These are phyloP conservation scores for Microascus cirrosus DNA, from an alignment of 2,329 filamentous ascomycete genomes.

Conservation along the genomic window DNA sequence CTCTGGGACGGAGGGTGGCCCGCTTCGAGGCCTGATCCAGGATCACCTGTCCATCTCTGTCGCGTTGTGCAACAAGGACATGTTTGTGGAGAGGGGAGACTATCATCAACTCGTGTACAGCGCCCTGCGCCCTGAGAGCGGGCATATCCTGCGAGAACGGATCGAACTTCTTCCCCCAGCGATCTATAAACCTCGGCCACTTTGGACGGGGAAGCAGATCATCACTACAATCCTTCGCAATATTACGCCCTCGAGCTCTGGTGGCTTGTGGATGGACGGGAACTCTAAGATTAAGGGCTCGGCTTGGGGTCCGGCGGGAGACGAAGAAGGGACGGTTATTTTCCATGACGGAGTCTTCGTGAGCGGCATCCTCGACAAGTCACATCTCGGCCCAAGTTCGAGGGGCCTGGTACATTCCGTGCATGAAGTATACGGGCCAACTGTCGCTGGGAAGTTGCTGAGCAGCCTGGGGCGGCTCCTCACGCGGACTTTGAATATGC, in stretches of 20 bases:
- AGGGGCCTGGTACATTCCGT: conserved; percentile 86
- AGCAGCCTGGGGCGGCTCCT: conserved; percentile 82
- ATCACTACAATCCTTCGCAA: conserved; percentile 90
- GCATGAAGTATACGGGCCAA: conserved; percentile 87
- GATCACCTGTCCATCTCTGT: conserved; percentile 96
- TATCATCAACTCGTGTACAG: conserved; percentile 94
- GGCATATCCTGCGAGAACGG: conserved; percentile 72
- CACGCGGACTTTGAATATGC: conserved; percentile 83
- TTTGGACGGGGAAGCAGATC: conserved; percentile 96
- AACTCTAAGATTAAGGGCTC: conserved; percentile 69
- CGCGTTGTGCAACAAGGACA: conserved; percentile 80
- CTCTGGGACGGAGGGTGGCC: conserved; percentile 86
- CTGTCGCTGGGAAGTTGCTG: conserved; percentile 73
- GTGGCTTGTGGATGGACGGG: conserved; percentile 67
- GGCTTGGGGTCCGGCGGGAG: conserved; percentile 59
- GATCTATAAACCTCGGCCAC: conserved; percentile 64
- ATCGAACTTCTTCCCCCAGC: conserved; percentile 74
- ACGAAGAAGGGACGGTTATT: conserved; percentile 70
- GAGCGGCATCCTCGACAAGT: conserved; percentile 88
- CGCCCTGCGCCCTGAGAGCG: conserved; percentile 79
- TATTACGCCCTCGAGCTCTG: conserved; percentile 66
- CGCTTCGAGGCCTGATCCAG: conserved; percentile 89
- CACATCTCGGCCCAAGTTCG: conserved; percentile 77
- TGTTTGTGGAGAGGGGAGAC: conserved; percentile 75
- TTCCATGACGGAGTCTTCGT: conserved; percentile 83